These are phyloP conservation scores for Trypanosoma theileri DNA, from an alignment of 208 protist genomes.

Conservation along the genomic window DNA sequence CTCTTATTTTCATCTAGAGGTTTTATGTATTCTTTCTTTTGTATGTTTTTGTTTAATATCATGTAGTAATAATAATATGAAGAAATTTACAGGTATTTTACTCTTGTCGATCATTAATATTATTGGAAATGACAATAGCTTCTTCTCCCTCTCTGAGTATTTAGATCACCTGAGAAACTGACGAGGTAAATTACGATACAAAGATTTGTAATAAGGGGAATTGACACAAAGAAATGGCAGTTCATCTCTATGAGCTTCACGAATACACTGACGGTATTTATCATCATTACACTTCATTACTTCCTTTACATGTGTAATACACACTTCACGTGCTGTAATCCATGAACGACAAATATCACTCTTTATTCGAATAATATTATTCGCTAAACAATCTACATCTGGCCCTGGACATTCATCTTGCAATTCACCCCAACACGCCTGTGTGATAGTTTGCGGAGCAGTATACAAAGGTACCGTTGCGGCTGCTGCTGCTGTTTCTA, in stretches of 20 bases:
- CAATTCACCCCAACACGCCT: conserved; percentile 39
- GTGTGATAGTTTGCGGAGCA: conserved; percentile 25
- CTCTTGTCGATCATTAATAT: too few species aligned
- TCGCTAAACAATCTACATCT: conserved; percentile 23
- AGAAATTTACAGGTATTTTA: too few species aligned
- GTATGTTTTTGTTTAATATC: too few species aligned
- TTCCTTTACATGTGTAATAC: conserved; percentile 14
- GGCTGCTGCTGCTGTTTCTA: neutral
- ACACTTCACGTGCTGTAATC: conserved; percentile 33
- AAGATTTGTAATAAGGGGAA: conserved; percentile 41
- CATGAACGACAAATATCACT: conserved; percentile 37
- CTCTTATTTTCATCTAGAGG: too few species aligned
- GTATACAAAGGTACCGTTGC: neutral
- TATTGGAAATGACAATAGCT: neutral
- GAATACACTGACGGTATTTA: conserved; percentile 30
- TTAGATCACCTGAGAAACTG: conserved; percentile 2
- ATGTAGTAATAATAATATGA: too few species aligned
- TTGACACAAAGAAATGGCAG: conserved; percentile 30
- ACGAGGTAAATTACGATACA: conserved; percentile 29
- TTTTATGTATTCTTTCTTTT: too few species aligned
- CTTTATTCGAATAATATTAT: conserved; percentile 14
- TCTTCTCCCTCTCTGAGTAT: neutral
- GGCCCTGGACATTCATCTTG: conserved; percentile 25
- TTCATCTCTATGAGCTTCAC: conserved; percentile 13
- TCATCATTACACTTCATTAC: conserved; percentile 1